Percentiles rank a stretch among this genome's conserved stretches.
Evolutionary conservation across 2,329 filamentous ascomycete genomes (phyloP).

Genomic region (Pleoardoris graminearum): DNA sequence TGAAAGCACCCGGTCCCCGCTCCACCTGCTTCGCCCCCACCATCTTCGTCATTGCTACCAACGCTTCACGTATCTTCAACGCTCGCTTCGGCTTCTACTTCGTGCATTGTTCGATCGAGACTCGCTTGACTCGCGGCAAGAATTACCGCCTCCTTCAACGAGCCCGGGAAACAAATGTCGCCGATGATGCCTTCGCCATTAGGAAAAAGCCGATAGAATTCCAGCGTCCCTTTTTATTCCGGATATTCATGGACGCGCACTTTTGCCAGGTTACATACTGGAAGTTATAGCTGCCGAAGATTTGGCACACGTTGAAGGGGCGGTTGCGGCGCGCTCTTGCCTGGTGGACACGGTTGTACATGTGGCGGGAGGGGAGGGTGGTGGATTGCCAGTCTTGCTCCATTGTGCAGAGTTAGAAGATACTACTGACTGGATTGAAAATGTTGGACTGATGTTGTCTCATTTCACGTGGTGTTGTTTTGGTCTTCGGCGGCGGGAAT

Average conservation of each 20-base stretch:
- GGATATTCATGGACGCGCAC: neutral
- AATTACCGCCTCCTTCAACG: constrained; percentile 19
- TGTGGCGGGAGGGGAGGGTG: constrained; percentile 27
- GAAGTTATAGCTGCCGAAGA: constrained; percentile 27
- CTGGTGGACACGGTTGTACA: constrained; percentile 26
- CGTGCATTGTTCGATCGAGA: constrained; percentile 12
- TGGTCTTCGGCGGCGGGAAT: too few relatives aligned
- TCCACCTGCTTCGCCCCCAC: neutral
- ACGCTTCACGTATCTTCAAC: neutral
- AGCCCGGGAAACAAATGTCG: constrained; percentile 19
- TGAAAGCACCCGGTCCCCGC: constrained; percentile 18
- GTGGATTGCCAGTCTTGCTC: constrained; percentile 31
- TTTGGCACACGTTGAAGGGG: constrained; percentile 28
- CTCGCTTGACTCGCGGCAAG: constrained; percentile 24
- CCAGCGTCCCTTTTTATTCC: constrained; percentile 17
- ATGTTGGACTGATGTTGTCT: too few relatives aligned
- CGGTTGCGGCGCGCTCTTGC: constrained; percentile 17
- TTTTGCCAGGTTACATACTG: constrained; percentile 27
- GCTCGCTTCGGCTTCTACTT: neutral
- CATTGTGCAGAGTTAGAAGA: too few relatives aligned
- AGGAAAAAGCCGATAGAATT: constrained; percentile 25
- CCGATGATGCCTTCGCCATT: constrained; percentile 26
- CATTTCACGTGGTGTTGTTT: too few relatives aligned
- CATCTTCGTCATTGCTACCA: constrained; percentile 8
- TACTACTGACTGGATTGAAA: too few relatives aligned